A percentile compares a stretch with the other conserved stretches of the same genome.
phyloP scores from a whole-genome alignment of 371 early-diverging fungal species.

The Smittium mucronatum region DNA sequence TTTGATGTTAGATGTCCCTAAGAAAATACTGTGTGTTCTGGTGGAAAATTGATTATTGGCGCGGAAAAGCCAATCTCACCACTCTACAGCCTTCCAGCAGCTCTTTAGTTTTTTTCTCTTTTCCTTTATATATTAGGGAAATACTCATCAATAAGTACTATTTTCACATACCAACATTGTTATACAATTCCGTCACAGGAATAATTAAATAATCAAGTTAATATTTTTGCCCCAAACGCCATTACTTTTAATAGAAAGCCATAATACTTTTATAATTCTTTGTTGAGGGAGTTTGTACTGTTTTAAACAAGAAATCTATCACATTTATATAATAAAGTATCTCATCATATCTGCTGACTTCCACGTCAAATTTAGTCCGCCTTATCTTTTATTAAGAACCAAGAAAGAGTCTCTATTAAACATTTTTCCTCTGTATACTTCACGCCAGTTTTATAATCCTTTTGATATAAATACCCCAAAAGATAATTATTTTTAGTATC shows the following conservation, averaged over 20 bases:
- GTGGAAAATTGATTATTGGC: too few species aligned
- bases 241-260: too few species aligned
- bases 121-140: not conserved
- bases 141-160: too few species aligned
- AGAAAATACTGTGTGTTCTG: too few species aligned
- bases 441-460: too few species aligned
- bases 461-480: not conserved
- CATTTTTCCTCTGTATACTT: not conserved
- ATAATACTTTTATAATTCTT: not conserved
- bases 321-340: not conserved
- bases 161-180: too few species aligned
- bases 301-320: not conserved
- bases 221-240: too few species aligned
- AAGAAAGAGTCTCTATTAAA: not conserved
- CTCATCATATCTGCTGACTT: not conserved
- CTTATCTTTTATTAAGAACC: not conserved
- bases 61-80: too few species aligned
- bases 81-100: too few species aligned
- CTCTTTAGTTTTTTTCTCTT: not conserved
- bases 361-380: not conserved
- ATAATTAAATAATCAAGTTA: not conserved
- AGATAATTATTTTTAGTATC: not conserved
- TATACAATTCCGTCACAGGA: not conserved
- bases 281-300: not conserved
- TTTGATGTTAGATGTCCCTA: too few species aligned